Conservation (phyloP, 2,329 filamentous ascomycete species). For the Trichoderma pleuroti region DNA sequence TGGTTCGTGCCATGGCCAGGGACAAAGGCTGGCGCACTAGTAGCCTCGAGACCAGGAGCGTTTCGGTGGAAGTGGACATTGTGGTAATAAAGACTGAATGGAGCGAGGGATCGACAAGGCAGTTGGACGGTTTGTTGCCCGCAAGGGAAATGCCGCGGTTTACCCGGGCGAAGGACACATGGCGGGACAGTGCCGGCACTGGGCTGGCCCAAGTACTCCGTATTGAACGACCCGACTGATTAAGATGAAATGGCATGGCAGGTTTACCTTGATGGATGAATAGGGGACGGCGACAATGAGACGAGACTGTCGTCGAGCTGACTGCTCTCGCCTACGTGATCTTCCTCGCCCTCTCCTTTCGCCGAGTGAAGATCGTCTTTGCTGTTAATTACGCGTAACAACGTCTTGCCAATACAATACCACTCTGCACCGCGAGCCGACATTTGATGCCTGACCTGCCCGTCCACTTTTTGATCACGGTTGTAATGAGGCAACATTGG, state of each 20-base stretch:
- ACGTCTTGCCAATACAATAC: neutral
- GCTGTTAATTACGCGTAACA: slow-evolving; percentile 10
- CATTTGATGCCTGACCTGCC: neutral
- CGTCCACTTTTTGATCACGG: neutral
- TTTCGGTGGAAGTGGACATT: neutral
- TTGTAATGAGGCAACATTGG: neutral
- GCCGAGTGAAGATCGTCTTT: slow-evolving; percentile 10
- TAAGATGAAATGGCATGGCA: slow-evolving; percentile 8
- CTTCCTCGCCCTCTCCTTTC: neutral
- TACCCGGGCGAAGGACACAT: neutral
- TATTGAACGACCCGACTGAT: neutral
- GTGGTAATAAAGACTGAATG: neutral
- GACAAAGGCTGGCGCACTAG: slow-evolving; percentile 7
- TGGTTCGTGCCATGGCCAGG: slow-evolving; percentile 13
- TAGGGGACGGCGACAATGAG: slow-evolving; percentile 2
- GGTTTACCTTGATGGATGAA: neutral
- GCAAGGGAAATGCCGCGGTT: neutral
- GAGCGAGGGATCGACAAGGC: slow-evolving; percentile 13
- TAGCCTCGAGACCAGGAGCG: slow-evolving; percentile 3
- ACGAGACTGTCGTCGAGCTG: neutral
- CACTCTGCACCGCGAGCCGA: slow-evolving; percentile 3
- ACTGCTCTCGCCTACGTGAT: neutral
- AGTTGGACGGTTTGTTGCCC: slow-evolving; percentile 3
- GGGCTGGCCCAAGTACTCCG: slow-evolving; percentile 10
- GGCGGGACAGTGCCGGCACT: neutral